These are phyloP conservation scores for Fomitopsis pulvina DNA, from an alignment of 768 basidiomycete species.

Conservation along the genomic window DNA sequence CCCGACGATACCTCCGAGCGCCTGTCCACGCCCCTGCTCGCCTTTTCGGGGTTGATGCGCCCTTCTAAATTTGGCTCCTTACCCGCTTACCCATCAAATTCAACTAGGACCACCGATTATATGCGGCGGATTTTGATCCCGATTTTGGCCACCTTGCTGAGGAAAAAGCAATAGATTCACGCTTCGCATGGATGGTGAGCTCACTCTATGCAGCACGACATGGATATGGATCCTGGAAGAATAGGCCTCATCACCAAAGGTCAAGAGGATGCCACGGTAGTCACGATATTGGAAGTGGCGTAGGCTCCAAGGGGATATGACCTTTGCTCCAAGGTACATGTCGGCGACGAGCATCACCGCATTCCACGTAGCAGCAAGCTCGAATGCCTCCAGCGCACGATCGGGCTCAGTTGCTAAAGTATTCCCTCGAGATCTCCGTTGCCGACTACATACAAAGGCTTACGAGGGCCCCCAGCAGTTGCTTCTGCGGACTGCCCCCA, in stretches of 20 bases:
- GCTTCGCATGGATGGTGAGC: constrained; percentile 43
- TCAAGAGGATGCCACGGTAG: constrained; percentile 32
- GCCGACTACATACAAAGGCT: constrained; percentile 29
- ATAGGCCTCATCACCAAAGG: constrained; percentile 33
- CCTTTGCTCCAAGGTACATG: constrained; percentile 62
- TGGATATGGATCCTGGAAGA: constrained; percentile 21
- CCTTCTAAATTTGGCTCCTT: too few species aligned
- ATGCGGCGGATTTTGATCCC: too few species aligned
- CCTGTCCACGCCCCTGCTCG: too few species aligned
- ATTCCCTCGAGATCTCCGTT: constrained; percentile 29
- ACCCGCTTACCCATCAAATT: too few species aligned
- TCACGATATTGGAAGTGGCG: constrained; percentile 18
- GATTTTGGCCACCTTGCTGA: constrained; percentile 36
- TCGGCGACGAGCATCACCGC: constrained; percentile 30
- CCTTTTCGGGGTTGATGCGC: too few species aligned
- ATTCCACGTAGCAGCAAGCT: constrained; percentile 27
- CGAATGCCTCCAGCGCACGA: constrained; percentile 22
- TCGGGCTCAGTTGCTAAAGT: constrained; percentile 26
- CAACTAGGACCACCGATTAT: too few species aligned
- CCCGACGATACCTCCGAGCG: too few species aligned
- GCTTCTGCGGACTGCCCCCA: constrained; percentile 9
- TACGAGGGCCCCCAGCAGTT: background rate
- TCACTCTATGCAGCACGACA: constrained; percentile 53
- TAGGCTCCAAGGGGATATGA: constrained; percentile 23
- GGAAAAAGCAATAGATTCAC: constrained; percentile 61